Base-by-base conservation (phyloP, 2,329 filamentous ascomycete genomes). In the Penicillium brasilianum region DNA sequence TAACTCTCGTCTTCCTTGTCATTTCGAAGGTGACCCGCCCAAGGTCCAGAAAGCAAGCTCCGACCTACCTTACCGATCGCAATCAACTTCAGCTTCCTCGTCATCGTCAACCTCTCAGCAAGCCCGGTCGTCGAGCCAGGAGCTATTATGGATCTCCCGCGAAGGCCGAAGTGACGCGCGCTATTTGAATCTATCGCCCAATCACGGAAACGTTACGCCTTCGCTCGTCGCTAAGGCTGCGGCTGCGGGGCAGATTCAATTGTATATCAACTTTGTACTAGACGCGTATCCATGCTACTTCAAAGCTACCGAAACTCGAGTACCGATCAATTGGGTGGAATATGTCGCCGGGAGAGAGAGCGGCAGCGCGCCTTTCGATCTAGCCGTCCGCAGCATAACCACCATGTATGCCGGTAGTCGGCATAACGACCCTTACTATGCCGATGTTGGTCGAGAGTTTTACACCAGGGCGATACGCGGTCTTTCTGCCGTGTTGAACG, bases 381-480 rank as follows among this genome's bases (percentile, higher is more conserved):
- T 64, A 64, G 62, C 66, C 11, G 54, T 69, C 13, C 64, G 67
- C 18, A 61, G 66, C 28, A 57, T 59, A 34, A 69, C 61, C 14
- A 32, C 61, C 10, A 63, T 65, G 16, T 69, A 66, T 52, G 49
- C 59, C 6, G 67, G 64, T 3, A 58, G 54, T 10, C 50, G 66
- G 7, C 55, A 68, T 14, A 54, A 54, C 30, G 36, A 54, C 16
- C 34, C 51, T 10, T 16, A 22, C 37, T 67, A 73, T 18, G 55
- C 71, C 30, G 63, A 72, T 28, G 71, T 70, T 4, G 64, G 71
- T 25, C 68, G 67, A 16, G 66, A 61, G 28, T 56, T 71, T 28
- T 76, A 77, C 56, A 63, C 67, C 48, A 68, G 69, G 41, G 64
- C 74, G 9, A 66, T 77, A 11, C 68, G 67, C 10, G 65, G 70